These are phyloP conservation scores for Agaricus sinodeliciosus DNA, from an alignment of 768 basidiomycete genomes.

Conservation along the genomic window DNA sequence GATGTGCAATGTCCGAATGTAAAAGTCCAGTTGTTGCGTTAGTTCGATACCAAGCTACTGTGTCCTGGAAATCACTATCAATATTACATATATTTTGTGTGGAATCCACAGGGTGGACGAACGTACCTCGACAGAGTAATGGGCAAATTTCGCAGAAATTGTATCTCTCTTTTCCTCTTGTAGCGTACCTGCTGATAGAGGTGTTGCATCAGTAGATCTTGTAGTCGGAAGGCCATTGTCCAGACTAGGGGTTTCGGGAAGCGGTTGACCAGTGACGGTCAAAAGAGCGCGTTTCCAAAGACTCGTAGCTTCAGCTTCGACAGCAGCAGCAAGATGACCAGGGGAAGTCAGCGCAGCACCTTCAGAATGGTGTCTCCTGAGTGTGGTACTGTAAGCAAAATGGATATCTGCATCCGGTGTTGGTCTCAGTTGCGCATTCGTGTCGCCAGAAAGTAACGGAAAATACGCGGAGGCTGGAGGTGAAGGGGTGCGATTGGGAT, in stretches of 20 bases:
- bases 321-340: conserved; percentile 37
- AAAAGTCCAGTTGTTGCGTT: conserved; percentile 58
- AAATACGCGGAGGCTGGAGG: conserved; percentile 85
- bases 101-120: neutral
- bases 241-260: conserved; percentile 24
- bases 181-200: conserved; percentile 16
- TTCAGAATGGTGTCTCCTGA: conserved; percentile 60
- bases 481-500: conserved; percentile 35
- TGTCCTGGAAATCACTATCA: conserved; percentile 44
- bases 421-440: conserved; percentile 44
- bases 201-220: too few species aligned
- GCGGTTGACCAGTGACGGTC: conserved; percentile 31
- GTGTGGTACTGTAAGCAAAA: conserved; percentile 79
- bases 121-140: conserved; percentile 57
- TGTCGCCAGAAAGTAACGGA: conserved; percentile 45
- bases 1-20: conserved; percentile 49
- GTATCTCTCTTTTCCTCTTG: conserved; percentile 39
- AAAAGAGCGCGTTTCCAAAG: conserved; percentile 44
- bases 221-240: conserved; percentile 17
- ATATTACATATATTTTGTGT: neutral
- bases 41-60: conserved; percentile 64
- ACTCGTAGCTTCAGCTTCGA: conserved; percentile 40
- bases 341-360: conserved; percentile 38
- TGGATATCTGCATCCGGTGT: conserved; percentile 62
- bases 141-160: conserved; percentile 63